Conservation (phyloP, 1,139 yeast genomes). For the Candida mesenterica region DNA sequence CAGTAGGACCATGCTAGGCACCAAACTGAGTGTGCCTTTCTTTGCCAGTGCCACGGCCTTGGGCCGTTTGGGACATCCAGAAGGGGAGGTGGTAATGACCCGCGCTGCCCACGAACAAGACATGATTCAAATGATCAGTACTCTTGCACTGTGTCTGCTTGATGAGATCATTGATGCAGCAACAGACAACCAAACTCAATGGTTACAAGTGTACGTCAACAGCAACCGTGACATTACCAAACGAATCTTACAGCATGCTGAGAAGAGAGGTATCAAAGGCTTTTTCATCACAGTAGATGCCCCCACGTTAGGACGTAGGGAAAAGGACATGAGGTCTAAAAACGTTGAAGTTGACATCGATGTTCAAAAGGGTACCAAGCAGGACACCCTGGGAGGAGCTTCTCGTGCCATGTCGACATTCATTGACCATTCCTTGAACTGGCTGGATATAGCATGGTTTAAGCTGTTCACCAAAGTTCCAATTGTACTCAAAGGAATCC, state of each 20-base stretch:
- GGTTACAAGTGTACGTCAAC: constrained; percentile 91
- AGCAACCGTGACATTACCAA: constrained; percentile 59
- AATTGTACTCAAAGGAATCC: constrained; percentile 67
- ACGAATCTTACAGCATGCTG: constrained; percentile 67
- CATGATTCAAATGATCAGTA: constrained; percentile 78
- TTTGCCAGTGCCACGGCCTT: constrained; percentile 80
- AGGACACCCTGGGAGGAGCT: constrained; percentile 67
- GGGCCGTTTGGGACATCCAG: constrained; percentile 74
- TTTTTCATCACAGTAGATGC: constrained; percentile 90
- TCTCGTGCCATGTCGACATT: constrained; percentile 77
- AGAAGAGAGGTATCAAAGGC: constrained; percentile 71
- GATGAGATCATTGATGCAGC: constrained; percentile 67
- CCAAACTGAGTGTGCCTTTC: constrained; percentile 51
- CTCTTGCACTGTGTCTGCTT: constrained; percentile 74
- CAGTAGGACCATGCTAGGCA: constrained; percentile 42
- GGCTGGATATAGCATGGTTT: constrained; percentile 61
- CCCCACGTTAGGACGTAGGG: constrained; percentile 91
- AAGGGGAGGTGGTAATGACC: constrained; percentile 77
- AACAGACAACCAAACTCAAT: constrained; percentile 57
- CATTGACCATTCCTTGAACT: constrained; percentile 72
- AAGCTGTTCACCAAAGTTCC: constrained; percentile 59
- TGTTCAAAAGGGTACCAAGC: constrained; percentile 36
- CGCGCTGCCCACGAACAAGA: constrained; percentile 67
- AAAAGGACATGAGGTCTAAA: constrained; percentile 55
- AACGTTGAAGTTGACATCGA: constrained; percentile 50